Evolutionary conservation across 164 flowering plant species (phyloP), one percentile per base, ranked within the genome.

Genomic region (Houttuynia cordata): DNA sequence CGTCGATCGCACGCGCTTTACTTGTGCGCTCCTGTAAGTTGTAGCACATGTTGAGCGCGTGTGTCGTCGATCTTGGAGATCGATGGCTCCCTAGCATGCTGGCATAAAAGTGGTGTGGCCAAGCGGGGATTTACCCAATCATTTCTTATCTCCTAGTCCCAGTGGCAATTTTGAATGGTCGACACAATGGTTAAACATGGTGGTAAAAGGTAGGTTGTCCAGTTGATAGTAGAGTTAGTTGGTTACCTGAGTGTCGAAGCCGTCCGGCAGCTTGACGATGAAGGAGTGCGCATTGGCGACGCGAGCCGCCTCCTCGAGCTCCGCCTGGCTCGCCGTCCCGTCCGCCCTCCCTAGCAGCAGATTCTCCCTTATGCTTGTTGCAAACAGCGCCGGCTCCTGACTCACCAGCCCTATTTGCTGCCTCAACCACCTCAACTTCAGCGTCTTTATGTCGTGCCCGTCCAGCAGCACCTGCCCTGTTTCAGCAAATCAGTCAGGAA

Each of bases 241-340:
- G 24, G 34, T n/a, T 39, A 88, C 99, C 97, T 83, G 99, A 23
- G 99, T 90, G 65, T 90, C 88, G 37, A 75, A 88, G 64, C 96
- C 99, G 24, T 86, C 83, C 0, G 99, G 92, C 41, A 88, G 87
- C 76, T 90, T 90, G 64, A 83, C 66, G 13, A 93, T 80, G 72
- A 93, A 93, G 5, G 96, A 88, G 69, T 93, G 93, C 0, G 99
- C 99, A 73, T 93, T 93, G 24, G 99, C 97, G 17, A 90, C 96
- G 74, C 94, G 71, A 7, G 97, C 92, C 62, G 99, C 99, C 66
- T 88, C 99, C 77, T 93, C 99, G 5, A 90, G 75, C 76, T 90
- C 97, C 5, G 79, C 71, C 61, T 76, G 80, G 60, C 80, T 77
- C 1, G 99, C 96, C 17, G 49, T 45, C 4, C 49, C 57, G 67